phyloP scores from a whole-genome alignment of 441 rosid genomes.

The Gossypium gossypioides region DNA sequence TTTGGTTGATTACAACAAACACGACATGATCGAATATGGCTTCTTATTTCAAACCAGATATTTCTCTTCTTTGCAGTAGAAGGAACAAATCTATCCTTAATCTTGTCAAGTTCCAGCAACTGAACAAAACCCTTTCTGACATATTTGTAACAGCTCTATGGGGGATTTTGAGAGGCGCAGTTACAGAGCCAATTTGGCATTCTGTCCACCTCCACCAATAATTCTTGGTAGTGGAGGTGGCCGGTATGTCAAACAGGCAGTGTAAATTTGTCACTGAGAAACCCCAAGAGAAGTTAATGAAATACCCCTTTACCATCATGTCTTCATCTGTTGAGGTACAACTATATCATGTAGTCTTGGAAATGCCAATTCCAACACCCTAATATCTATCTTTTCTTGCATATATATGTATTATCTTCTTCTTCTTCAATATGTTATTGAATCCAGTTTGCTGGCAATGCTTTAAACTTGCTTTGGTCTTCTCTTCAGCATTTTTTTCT shows the following conservation, averaged over 20 bases:
- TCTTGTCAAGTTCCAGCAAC: not conserved
- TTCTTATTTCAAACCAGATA: constrained; percentile 11
- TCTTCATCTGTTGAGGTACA: no score
- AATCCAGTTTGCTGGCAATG: not conserved
- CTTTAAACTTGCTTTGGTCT: not conserved
- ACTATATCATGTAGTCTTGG: no score
- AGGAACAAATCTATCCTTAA: not conserved
- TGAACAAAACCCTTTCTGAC: not conserved
- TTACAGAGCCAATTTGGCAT: constrained; percentile 47
- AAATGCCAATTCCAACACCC: no score
- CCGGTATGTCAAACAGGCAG: constrained; percentile 25
- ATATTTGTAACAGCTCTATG: not conserved
- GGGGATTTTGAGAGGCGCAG: constrained; percentile 27
- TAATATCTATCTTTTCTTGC: no score
- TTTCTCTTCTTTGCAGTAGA: not conserved
- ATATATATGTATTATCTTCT: not conserved
- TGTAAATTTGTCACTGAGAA: constrained; percentile 30
- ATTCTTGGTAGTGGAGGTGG: constrained; percentile 23
- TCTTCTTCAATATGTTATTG: not conserved
- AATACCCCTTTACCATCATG: no score
- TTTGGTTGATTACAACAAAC: not conserved
- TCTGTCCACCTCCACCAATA: constrained; percentile 41
- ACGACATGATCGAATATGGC: constrained; percentile 2
- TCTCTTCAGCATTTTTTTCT: not conserved
- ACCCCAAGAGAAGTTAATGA: not conserved